These are phyloP conservation scores for Cucumis melo DNA, from an alignment of 306 rosid genomes.

Conservation along the genomic window DNA sequence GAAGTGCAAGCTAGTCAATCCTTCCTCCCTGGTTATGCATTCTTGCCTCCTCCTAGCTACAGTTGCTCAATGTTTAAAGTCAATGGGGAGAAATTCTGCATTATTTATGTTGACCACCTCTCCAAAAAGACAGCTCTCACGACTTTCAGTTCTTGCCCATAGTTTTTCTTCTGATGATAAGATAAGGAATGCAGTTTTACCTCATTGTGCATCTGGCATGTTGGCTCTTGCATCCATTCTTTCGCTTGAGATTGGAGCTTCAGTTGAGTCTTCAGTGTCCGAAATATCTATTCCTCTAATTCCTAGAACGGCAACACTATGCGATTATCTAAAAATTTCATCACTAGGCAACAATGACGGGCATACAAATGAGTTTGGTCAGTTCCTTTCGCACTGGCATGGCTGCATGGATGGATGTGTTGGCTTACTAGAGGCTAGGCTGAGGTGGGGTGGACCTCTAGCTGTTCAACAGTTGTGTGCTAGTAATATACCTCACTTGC, in stretches of 20 bases:
- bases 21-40: slow-evolving; percentile 44
- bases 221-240: slow-evolving; percentile 79
- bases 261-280: slow-evolving; percentile 56
- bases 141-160: slow-evolving; percentile 60
- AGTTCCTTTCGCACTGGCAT: slow-evolving; percentile 62
- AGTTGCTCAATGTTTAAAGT: slow-evolving; percentile 68
- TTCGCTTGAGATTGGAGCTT: slow-evolving; percentile 62
- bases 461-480: slow-evolving; percentile 89
- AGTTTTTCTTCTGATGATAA: slow-evolving; percentile 49
- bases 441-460: slow-evolving; percentile 80
- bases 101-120: slow-evolving; percentile 70
- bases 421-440: slow-evolving; percentile 67
- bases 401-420: slow-evolving; percentile 82
- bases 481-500: slow-evolving; percentile 59
- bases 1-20: slow-evolving; percentile 48
- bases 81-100: slow-evolving; percentile 77
- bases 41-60: slow-evolving; percentile 70
- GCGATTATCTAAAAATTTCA: slow-evolving; percentile 51
- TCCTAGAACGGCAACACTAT: slow-evolving; percentile 53
- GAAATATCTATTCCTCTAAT: slow-evolving; percentile 74
- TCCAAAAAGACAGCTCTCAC: slow-evolving; percentile 72
- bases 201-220: slow-evolving; percentile 64
- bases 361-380: slow-evolving; percentile 21
- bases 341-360: slow-evolving; percentile 31
- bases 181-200: slow-evolving; percentile 29